Base-by-base conservation (phyloP, 345 rosid genomes). In the Erodium maritimum region DNA sequence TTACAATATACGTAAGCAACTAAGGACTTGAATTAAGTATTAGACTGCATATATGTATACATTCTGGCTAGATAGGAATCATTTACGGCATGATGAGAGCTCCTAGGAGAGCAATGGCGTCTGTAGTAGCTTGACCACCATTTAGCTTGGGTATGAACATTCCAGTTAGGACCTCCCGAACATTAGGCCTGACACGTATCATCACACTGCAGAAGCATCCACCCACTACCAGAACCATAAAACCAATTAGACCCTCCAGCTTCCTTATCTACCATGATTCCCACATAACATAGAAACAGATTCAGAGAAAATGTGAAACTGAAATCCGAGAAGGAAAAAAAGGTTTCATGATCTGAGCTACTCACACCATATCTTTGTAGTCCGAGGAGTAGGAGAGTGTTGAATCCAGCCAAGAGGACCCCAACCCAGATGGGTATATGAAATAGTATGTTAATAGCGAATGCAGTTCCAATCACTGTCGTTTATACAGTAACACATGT, bases 391-490 rank as follows among this genome's bases (percentile, higher is more conserved):
- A 84, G 56, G 53, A 84, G 82, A 57, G 90, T 84, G 73, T 85
- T 84, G 1, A 33, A 54, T 16, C 90, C 87, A 5, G 87, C 81
- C 20, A 61, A 37, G 1, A 84, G 74, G 64, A 84, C 90, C 56
- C 90, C 90, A 19, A 18, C 61, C 80, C 85, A 81, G 0, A 81
- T 66, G 3, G 82, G 87, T 57, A 84, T 65, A 33, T 73, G 55
- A 23, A 84, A 72, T 62, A 84, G 50, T 50, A 81, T 77, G 55
- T 82, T 76, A 21, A 85, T 62, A 21, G 73, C 90, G 66, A 77
- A 84, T 17, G 90, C 85, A 54, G 87, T 81, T 62, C 90, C 90
- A 8, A 81, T 73, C 60, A 84, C 90, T 81, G 81, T n/a, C n/a
- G n/a, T n/a, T n/a, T n/a, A n/a, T n/a, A n/a, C 23, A 37, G 21